Evolutionary conservation across 2,329 filamentous ascomycete genomes (phyloP).

Genomic region (Rhynchosporium agropyri): DNA sequence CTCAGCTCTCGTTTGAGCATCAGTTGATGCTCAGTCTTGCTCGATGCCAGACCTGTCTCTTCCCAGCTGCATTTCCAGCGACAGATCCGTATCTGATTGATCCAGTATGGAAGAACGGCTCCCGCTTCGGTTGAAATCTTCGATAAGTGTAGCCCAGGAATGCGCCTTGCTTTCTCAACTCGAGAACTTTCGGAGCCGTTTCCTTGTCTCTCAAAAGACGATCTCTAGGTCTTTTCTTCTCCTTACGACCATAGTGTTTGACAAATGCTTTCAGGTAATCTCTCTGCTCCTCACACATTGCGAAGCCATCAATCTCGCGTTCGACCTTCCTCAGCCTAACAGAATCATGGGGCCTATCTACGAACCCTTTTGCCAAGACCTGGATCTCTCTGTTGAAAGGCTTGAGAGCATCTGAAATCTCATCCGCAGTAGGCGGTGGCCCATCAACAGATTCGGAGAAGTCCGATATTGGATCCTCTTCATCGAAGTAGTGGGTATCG

Average conservation of each 20-base stretch:
- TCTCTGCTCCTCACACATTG: conserved; percentile 41
- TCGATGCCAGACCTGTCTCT: conserved; percentile 38
- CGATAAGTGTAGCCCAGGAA: conserved; percentile 92
- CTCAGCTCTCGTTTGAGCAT: conserved; percentile 2
- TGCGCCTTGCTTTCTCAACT: conserved; percentile 77
- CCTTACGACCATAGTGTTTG: conserved; percentile 50
- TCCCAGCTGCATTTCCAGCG: conserved; percentile 23
- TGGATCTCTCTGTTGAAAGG: conserved; percentile 43
- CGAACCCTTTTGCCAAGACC: conserved; percentile 38
- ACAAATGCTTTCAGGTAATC: conserved; percentile 42
- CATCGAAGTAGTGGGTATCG: conserved; percentile 89
- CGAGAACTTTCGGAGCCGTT: conserved; percentile 69
- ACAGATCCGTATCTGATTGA: conserved; percentile 19
- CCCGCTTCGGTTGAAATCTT: conserved; percentile 45
- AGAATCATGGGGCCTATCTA: conserved; percentile 41
- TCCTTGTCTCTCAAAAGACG: conserved; percentile 75
- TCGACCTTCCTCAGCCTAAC: conserved; percentile 39
- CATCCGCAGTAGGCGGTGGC: conserved; percentile 30
- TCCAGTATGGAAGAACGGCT: conserved; percentile 20
- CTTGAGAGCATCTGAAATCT: conserved; percentile 40
- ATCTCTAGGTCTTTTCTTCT: conserved; percentile 82
- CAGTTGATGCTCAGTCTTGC: conserved; percentile 41
- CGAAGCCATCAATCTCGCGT: conserved; percentile 41
- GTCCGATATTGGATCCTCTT: conserved; percentile 72
- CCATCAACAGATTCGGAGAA: conserved; percentile 51